phyloP scores from a whole-genome alignment of 192 early-diverging fungal genomes.

The Pilobolus umbonatus region DNA sequence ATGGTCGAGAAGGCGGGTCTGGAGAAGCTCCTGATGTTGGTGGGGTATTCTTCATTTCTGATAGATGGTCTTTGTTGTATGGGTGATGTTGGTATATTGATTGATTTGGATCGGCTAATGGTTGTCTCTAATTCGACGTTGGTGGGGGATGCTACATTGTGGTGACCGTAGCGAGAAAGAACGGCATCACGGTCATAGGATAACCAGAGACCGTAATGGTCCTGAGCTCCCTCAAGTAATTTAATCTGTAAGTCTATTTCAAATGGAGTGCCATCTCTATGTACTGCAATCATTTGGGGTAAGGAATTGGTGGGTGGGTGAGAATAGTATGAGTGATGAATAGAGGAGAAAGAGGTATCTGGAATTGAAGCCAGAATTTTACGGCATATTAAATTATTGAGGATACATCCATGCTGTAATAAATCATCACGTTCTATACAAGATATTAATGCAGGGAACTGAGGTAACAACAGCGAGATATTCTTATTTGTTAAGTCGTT shows the following conservation, averaged over 20 bases:
- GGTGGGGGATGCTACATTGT: not conserved
- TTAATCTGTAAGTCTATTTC: slow-evolving; percentile 56
- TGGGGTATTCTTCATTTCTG: not conserved
- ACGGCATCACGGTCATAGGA: slow-evolving; percentile 48
- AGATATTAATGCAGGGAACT: slow-evolving; percentile 46
- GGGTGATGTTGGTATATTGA: slow-evolving; percentile 1
- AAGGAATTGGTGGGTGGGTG: not conserved
- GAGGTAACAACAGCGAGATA: slow-evolving; percentile 52
- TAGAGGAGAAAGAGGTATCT: not conserved
- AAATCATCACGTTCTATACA: slow-evolving; percentile 32
- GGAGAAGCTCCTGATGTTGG: not conserved
- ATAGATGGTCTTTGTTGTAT: not conserved
- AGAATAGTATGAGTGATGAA: too few relatives aligned
- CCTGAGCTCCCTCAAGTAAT: slow-evolving; percentile 42
- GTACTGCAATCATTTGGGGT: slow-evolving; percentile 40
- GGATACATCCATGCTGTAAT: slow-evolving; percentile 8
- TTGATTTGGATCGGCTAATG: slow-evolving; percentile 4
- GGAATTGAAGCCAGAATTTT: not conserved
- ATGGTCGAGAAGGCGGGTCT: not conserved
- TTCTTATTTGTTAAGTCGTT: slow-evolving; percentile 41
- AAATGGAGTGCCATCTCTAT: slow-evolving; percentile 55
- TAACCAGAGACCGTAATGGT: slow-evolving; percentile 54
- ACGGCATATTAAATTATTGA: slow-evolving; percentile 24
- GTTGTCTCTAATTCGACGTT: not conserved
- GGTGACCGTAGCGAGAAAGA: slow-evolving; percentile 16